Conservation (phyloP, 1,139 yeast genomes). For the Debaryomyces singareniensis region DNA sequence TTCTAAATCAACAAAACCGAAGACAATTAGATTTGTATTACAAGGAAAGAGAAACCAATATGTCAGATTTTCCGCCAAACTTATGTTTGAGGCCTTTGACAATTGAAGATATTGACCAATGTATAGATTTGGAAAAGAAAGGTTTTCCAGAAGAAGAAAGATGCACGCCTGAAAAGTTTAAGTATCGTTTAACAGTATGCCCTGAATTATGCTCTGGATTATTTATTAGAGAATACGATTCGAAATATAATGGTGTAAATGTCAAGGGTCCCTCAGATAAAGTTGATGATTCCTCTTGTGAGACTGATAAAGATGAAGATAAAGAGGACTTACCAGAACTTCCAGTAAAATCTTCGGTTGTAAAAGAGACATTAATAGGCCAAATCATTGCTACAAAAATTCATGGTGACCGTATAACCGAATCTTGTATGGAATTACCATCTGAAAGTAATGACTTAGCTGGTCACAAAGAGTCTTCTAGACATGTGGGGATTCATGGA, state of each 20-base stretch:
- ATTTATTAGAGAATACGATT: conserved; percentile 62
- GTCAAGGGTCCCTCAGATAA: conserved; percentile 37
- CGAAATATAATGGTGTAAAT: conserved; percentile 38
- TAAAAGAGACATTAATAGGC: conserved; percentile 68
- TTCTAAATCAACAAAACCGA: too few species aligned
- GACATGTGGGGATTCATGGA: conserved; percentile 75
- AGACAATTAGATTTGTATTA: too few species aligned
- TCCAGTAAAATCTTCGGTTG: conserved; percentile 46
- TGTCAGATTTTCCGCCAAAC: conserved; percentile 46
- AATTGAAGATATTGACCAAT: conserved; percentile 59
- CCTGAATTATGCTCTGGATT: conserved; percentile 91
- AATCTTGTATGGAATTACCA: conserved; percentile 63
- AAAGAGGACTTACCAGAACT: conserved; percentile 28
- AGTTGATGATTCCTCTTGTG: conserved; percentile 19
- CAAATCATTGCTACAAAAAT: conserved; percentile 83
- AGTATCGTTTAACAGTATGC: conserved; percentile 68
- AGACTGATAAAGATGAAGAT: conserved; percentile 20
- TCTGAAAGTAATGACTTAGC: conserved; percentile 25
- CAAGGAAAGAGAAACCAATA: too few species aligned
- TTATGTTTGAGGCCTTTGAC: conserved; percentile 80
- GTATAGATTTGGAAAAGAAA: conserved; percentile 52
- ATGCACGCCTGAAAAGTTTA: conserved; percentile 55
- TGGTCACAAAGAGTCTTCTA: conserved; percentile 78
- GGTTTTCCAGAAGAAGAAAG: conserved; percentile 68
- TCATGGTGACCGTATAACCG: conserved; percentile 44